Evolutionary conservation across 768 basidiomycete genomes (phyloP), one percentile per base, ranked within the genome.

Genomic region (Hydnomerulius pinastri): DNA sequence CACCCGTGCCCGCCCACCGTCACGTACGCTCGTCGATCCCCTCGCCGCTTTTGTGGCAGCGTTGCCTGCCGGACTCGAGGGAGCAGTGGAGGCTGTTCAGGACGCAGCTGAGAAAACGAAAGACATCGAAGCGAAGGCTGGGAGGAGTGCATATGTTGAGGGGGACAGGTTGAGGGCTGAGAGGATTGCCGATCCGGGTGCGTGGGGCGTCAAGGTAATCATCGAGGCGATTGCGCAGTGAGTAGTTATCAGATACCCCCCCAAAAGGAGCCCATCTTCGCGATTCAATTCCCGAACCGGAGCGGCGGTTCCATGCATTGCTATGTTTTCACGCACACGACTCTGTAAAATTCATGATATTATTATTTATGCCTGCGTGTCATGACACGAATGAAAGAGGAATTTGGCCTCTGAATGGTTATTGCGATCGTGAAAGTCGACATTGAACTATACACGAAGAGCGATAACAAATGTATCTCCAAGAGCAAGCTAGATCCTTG

Each of bases 11-110:
- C 84, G 94, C 23, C 86, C 87, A 2, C 93, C 93, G 4, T 92
- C 90, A 2, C 84, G 94, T 60, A 97, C 94, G 7, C 83, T 98
- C 29, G 79, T 98, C n/a, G 94, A 98, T 70, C 92, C 94, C 7
- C 78, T 98, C 18, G 77, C 81, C 32, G 87, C 90, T 2, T 95
- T 96, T 67, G 75, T 88, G 36, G 64, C 69, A 32, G 58, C 55
- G 10, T 50, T 62, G 37, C 59, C 67, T 18, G 48, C 48, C 23
- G 76, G 77, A 48, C 70, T 84, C 20, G 67, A 62, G 0, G 67
- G 62, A 3, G 87, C 92, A 0, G 83, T 87, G 33, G 68, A 70
- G 44, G 82, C 80, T 0, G 90, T 85, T 1, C 71, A 68, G 12
- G 68, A 75, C 5, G 92, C 89, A 2, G 87, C 92, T 6, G 86